These are phyloP conservation scores for Tylopilus subfusipes DNA, from an alignment of 768 basidiomycete genomes.

Conservation along the genomic window DNA sequence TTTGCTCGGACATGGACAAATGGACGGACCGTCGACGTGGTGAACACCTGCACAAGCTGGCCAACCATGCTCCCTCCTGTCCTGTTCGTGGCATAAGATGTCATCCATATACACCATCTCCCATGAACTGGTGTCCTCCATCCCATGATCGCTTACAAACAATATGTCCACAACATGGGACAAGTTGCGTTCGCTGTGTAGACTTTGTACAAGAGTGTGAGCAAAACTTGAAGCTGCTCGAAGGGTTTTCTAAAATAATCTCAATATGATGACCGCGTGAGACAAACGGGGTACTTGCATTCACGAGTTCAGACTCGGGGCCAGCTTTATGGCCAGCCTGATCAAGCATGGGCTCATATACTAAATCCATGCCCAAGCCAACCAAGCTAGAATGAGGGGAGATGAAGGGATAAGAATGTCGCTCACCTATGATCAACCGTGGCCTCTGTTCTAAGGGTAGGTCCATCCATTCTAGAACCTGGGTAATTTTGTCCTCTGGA, in stretches of 20 bases:
- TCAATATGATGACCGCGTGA: background rate
- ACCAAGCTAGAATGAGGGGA: background rate
- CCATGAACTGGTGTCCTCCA: slow-evolving; percentile 79
- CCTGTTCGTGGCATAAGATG: slow-evolving; percentile 13
- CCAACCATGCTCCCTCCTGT: slow-evolving; percentile 9
- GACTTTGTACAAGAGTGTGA: slow-evolving; percentile 35
- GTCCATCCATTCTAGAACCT: slow-evolving; percentile 76
- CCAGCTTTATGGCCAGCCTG: slow-evolving; percentile 74
- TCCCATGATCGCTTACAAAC: slow-evolving; percentile 85
- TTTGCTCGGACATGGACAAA: background rate
- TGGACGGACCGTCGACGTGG: slow-evolving; percentile 12
- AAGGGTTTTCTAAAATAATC: slow-evolving; percentile 53
- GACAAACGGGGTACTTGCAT: slow-evolving; percentile 43
- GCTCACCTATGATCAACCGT: slow-evolving; percentile 64
- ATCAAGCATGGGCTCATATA: slow-evolving; percentile 81
- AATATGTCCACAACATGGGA: slow-evolving; percentile 79
- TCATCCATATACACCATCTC: slow-evolving; percentile 74
- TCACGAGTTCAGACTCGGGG: slow-evolving; percentile 61
- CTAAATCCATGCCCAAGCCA: slow-evolving; percentile 32
- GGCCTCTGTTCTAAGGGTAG: slow-evolving; percentile 57
- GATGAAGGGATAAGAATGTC: background rate
- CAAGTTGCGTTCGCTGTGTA: slow-evolving; percentile 69
- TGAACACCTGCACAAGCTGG: slow-evolving; percentile 10
- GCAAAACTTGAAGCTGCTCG: slow-evolving; percentile 66
- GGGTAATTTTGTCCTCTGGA: slow-evolving; percentile 55